phyloP scores from a whole-genome alignment of 768 basidiomycete species.

The Lactifluus rugatus region DNA sequence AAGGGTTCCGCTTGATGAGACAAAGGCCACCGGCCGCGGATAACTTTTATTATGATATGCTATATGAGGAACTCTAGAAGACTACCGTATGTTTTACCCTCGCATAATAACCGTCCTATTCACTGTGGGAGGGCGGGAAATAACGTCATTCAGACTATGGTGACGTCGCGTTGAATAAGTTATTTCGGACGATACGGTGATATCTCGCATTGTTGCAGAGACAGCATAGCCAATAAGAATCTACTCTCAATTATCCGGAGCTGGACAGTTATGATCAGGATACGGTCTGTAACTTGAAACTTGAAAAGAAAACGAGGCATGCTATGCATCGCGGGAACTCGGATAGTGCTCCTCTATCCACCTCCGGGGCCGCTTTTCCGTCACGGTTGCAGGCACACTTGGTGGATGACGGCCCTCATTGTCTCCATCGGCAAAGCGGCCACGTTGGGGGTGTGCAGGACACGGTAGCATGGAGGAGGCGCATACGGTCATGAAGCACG shows the following conservation, averaged over 20 bases:
- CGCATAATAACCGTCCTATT: neutral
- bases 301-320: neutral
- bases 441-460: conserved; percentile 53
- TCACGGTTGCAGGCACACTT: conserved; percentile 27
- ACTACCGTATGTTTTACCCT: neutral
- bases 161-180: too few species aligned
- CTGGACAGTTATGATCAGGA: neutral
- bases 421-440: conserved; percentile 49
- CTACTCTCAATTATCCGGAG: neutral
- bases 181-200: too few species aligned
- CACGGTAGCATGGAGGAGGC: conserved; percentile 74
- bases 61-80: neutral
- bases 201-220: neutral
- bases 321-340: neutral
- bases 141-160: too few species aligned
- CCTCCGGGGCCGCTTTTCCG: conserved; percentile 57
- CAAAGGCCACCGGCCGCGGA: neutral
- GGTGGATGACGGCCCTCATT: conserved; percentile 19
- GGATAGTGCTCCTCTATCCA: conserved; percentile 72
- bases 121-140: too few species aligned
- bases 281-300: neutral
- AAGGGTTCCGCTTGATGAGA: neutral
- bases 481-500: conserved; percentile 68
- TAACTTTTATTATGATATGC: neutral
- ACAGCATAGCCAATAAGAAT: neutral